Conservation (phyloP, 2,329 filamentous ascomycete species). For the Basipetospora chlamydospora region DNA sequence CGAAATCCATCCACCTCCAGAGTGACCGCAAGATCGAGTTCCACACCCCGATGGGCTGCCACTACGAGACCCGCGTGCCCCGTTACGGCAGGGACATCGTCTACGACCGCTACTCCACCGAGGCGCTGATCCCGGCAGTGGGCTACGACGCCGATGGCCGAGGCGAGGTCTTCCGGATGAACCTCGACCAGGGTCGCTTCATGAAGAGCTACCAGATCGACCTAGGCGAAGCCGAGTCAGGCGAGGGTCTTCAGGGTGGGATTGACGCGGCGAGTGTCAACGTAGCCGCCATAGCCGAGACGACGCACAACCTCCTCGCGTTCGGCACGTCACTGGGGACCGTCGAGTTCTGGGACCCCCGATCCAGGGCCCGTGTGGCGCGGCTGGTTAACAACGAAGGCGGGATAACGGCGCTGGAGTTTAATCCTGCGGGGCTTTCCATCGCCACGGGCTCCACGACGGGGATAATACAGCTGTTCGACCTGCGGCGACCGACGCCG, state of each 20-base stretch:
- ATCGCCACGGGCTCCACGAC: slow-evolving; percentile 77
- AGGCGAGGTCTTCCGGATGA: slow-evolving; percentile 86
- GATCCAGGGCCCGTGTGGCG: slow-evolving; percentile 68
- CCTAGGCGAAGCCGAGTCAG: slow-evolving; percentile 54
- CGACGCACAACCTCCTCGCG: slow-evolving; percentile 76
- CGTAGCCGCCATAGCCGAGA: slow-evolving; percentile 70
- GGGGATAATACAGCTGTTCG: slow-evolving; percentile 81
- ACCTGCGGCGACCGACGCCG: slow-evolving; percentile 75
- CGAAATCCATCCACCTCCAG: slow-evolving; percentile 88
- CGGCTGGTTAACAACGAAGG: slow-evolving; percentile 54
- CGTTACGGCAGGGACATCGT: slow-evolving; percentile 82
- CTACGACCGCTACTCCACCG: slow-evolving; percentile 69
- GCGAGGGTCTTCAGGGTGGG: slow-evolving; percentile 61
- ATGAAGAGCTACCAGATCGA: slow-evolving; percentile 91
- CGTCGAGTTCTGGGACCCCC: slow-evolving; percentile 90
- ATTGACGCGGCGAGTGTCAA: slow-evolving; percentile 80
- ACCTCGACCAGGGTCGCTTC: slow-evolving; percentile 81
- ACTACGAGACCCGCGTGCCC: slow-evolving; percentile 80
- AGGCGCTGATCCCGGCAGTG: slow-evolving; percentile 76
- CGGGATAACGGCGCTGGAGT: slow-evolving; percentile 78
- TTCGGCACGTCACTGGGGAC: slow-evolving; percentile 94
- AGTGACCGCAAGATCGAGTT: slow-evolving; percentile 85
- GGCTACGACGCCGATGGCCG: slow-evolving; percentile 74
- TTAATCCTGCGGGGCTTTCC: slow-evolving; percentile 69
- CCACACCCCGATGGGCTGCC: slow-evolving; percentile 75